These are phyloP conservation scores for Phytophthora brassicae DNA, from an alignment of 352 stramenopile species.

Conservation along the genomic window DNA sequence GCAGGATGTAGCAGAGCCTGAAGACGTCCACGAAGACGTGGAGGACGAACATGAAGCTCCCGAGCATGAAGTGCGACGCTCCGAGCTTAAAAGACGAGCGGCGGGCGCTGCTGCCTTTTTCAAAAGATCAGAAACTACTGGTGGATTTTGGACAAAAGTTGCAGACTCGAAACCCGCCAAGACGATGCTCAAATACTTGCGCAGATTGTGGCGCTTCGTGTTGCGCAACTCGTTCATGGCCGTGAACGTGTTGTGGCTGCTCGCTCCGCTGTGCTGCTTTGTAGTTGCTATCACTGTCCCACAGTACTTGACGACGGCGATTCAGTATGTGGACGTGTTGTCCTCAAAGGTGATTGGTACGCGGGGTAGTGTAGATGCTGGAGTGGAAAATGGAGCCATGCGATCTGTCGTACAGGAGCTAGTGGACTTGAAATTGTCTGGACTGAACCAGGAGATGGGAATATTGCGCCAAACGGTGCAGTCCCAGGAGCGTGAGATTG, in stretches of 20 bases:
- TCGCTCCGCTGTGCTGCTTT: slow-evolving; percentile 71
- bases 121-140: slow-evolving; percentile 1
- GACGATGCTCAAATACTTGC: slow-evolving; percentile 26
- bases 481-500: slow-evolving; percentile 59
- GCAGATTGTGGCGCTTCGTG: slow-evolving; percentile 50
- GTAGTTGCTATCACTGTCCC: slow-evolving; percentile 68
- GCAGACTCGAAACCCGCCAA: slow-evolving; percentile 25
- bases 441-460: slow-evolving; percentile 55
- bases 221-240: slow-evolving; percentile 76
- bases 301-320: slow-evolving; percentile 65
- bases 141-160: slow-evolving; percentile 18
- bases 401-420: slow-evolving; percentile 67
- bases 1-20: slow-evolving; percentile 32
- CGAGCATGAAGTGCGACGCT: slow-evolving; percentile 23
- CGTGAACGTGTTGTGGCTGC: slow-evolving; percentile 73
- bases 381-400: slow-evolving; percentile 61
- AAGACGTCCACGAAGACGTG: slow-evolving; percentile 31
- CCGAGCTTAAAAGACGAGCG: slow-evolving; percentile 34
- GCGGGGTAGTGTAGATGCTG: slow-evolving; percentile 16
- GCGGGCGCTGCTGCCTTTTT: slow-evolving; percentile 38
- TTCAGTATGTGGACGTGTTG: slow-evolving; percentile 70
- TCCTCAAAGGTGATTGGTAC: slow-evolving; percentile 41
- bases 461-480: slow-evolving; percentile 52
- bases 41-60: slow-evolving; percentile 23
- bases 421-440: slow-evolving; percentile 62